Evolutionary conservation across 164 flowering plant genomes (phyloP), one percentile per base, ranked within the genome.

Genomic region (Vitis amurensis): DNA sequence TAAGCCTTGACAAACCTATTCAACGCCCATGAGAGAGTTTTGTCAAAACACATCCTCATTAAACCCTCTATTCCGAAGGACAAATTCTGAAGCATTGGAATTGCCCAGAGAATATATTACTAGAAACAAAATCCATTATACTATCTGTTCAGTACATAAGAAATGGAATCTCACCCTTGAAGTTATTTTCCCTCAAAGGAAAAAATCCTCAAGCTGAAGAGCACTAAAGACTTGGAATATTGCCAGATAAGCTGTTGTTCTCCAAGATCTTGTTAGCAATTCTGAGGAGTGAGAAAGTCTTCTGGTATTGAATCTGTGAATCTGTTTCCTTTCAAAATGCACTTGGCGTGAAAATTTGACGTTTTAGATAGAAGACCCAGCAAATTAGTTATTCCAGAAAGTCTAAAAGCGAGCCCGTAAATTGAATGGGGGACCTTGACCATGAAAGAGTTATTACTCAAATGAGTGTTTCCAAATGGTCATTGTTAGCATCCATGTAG

Each of bases 101-200:
- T 67, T 29, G 37, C 8, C 69, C 69, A 10, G 11, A 29, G 9
- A 67, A 53, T 1, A 1, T 4, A 44, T 67, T 67, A 2, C 15
- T 10, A 9, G 69, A n/a, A n/a, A 67, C 11, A n/a, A 67, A 61
- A 55, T 67, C 69, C 60, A 67, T 67, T 9, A 67, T 47, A 12
- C 50, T 8, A 67, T 53, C 9, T 31, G 7, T 9, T 31, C n/a
- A 37, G 13, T 37, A 16, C 69, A 67, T 11, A 67, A 10, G 2
- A 16, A 9, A 31, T 55, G 69, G 69, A 55, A 67, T 55, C 14
- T 2, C 2, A n/a, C 69, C 69, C 10, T 44, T 55, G 9, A 66
- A 55, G 12, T 55, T 3, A 23, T 66, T 66, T 30, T 19, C 69
- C 15, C 47, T 55, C 61, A n/a, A 67, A n/a, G 11, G 37, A n/a